A percentile compares a stretch with the other conserved stretches of the same genome.
Conservation (phyloP, 2,329 filamentous ascomycete species). For the Monosporascus ibericus region DNA sequence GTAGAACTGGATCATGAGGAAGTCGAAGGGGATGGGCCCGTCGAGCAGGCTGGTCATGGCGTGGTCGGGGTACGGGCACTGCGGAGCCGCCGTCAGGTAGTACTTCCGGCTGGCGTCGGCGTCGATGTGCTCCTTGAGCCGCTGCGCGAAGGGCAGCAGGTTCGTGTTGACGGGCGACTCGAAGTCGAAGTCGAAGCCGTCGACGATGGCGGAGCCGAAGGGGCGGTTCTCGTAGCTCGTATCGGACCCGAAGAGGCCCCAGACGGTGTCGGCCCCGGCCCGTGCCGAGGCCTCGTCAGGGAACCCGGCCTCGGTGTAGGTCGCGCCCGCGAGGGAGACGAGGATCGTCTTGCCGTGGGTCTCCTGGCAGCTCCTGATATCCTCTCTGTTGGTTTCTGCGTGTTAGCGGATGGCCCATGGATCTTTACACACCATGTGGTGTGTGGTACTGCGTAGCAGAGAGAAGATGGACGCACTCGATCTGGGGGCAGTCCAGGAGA, state of each 20-base stretch:
- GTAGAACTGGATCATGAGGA: slow-evolving; percentile 61
- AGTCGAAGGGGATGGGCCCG: slow-evolving; percentile 50
- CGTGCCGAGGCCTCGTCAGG: slow-evolving; percentile 43
- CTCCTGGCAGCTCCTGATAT: slow-evolving; percentile 55
- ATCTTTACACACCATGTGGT: background rate
- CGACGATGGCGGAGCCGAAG: slow-evolving; percentile 58
- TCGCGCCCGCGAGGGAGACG: slow-evolving; percentile 65
- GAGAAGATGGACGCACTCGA: slow-evolving; percentile 44
- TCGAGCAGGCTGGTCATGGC: slow-evolving; percentile 52
- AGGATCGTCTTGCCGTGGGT: slow-evolving; percentile 62
- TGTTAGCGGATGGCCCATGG: slow-evolving; percentile 1
- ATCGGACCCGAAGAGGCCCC: slow-evolving; percentile 63
- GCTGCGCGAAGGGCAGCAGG: slow-evolving; percentile 54
- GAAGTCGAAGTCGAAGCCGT: slow-evolving; percentile 75
- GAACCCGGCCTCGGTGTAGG: slow-evolving; percentile 65
- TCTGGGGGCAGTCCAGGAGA: slow-evolving; percentile 55
- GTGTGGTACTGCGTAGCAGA: slow-evolving; percentile 2
- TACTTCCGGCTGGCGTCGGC: slow-evolving; percentile 44
- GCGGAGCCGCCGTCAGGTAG: slow-evolving; percentile 60
- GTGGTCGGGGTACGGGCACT: slow-evolving; percentile 60
- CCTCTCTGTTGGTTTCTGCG: slow-evolving; percentile 26
- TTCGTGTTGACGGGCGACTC: slow-evolving; percentile 51
- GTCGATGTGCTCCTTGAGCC: slow-evolving; percentile 51
- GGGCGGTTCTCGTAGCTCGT: slow-evolving; percentile 49
- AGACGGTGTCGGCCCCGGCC: slow-evolving; percentile 55